Evolutionary conservation across 345 rosid species (phyloP).

Genomic region (Hibiscus trionum): DNA sequence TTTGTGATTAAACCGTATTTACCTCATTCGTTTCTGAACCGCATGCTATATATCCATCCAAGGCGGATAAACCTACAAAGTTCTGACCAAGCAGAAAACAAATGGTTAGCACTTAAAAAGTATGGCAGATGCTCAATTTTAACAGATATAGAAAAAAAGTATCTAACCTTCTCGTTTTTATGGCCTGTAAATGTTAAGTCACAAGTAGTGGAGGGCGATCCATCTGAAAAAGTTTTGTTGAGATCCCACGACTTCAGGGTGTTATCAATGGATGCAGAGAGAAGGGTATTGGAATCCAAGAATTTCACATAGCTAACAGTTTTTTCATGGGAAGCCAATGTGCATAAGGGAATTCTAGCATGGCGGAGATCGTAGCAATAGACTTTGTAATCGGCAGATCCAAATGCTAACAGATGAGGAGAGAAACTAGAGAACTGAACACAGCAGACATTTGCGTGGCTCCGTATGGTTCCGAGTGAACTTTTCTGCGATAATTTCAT

Average conservation of each 20-base stretch:
- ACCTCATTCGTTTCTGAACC: constrained; percentile 99
- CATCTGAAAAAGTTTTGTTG: constrained; percentile 40
- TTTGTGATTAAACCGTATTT: constrained; percentile 4
- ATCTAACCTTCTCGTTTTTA: constrained; percentile 77
- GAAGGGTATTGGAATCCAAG: constrained; percentile 68
- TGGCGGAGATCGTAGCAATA: constrained; percentile 77
- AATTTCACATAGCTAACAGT: constrained; percentile 88
- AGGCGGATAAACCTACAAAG: constrained; percentile 74
- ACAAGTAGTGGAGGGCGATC: constrained; percentile 46
- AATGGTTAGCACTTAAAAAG: constrained; percentile 2
- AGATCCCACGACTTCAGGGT: constrained; percentile 84
- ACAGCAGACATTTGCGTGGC: constrained; percentile 76
- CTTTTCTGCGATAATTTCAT: constrained; percentile 46
- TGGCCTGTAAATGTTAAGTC: constrained; percentile 67
- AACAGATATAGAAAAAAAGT: constrained; percentile 8
- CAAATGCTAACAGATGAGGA: constrained; percentile 63
- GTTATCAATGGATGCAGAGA: constrained; percentile 92
- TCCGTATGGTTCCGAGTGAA: constrained; percentile 56
- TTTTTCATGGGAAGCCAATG: constrained; percentile 68
- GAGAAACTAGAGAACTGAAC: constrained; percentile 73
- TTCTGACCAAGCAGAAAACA: constrained; percentile 46
- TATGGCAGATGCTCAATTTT: neutral
- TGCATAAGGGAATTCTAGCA: constrained; percentile 60
- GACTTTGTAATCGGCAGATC: constrained; percentile 74
- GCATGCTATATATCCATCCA: constrained; percentile 84